phyloP scores from a whole-genome alignment of 2,329 filamentous ascomycete genomes.

The Didymellaceae sp. region DNA sequence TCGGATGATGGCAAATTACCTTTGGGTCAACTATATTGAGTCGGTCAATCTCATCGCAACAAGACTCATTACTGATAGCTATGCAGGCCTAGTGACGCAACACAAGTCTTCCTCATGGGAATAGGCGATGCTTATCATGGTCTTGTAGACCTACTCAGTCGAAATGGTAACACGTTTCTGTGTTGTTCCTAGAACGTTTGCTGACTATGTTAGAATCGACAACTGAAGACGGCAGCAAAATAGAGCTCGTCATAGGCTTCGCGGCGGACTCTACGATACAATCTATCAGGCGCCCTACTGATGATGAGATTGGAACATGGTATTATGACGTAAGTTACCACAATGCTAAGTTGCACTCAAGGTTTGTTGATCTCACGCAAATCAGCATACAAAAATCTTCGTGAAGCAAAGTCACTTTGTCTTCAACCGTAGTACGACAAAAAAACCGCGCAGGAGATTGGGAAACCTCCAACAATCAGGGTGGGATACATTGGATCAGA shows the following conservation, averaged over 20 bases:
- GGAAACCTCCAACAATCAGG: conserved; percentile 59
- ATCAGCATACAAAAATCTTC: conserved; percentile 74
- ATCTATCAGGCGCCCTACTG: conserved; percentile 68
- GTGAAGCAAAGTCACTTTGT: conserved; percentile 77
- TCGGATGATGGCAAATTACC: conserved; percentile 78
- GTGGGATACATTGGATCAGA: conserved; percentile 59
- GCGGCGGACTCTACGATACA: conserved; percentile 76
- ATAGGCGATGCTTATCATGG: conserved; percentile 89
- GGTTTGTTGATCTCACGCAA: neutral
- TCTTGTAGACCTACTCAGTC: conserved; percentile 79
- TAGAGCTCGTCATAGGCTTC: conserved; percentile 80
- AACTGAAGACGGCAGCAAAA: conserved; percentile 27
- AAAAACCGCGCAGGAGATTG: conserved; percentile 64
- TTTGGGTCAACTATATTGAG: conserved; percentile 98
- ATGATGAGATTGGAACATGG: conserved; percentile 82
- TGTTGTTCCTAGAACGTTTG: neutral
- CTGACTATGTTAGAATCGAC: conserved; percentile 12
- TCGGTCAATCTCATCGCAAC: conserved; percentile 40
- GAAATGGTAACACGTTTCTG: conserved; percentile 64
- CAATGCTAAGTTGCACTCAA: neutral
- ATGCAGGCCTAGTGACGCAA: conserved; percentile 62
- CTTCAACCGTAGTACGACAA: conserved; percentile 68
- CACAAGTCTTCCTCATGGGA: conserved; percentile 83
- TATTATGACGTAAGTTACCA: conserved; percentile 68
- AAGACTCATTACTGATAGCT: conserved; percentile 13